These are phyloP conservation scores for Rhododendron williamsianum DNA, from an alignment of 148 eudicot species.

Conservation along the genomic window DNA sequence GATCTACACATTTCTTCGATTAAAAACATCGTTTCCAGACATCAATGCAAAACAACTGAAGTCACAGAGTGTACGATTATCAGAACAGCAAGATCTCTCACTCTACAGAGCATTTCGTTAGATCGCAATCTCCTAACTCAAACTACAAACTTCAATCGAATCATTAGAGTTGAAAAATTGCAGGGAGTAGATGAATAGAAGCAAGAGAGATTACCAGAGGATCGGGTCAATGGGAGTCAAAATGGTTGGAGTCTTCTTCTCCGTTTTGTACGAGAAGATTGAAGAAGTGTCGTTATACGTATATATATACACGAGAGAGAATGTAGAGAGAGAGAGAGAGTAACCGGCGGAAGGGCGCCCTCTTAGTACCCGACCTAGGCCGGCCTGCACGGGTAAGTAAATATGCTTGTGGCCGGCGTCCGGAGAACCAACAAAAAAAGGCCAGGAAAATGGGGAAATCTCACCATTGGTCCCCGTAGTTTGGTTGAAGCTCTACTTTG, in stretches of 20 bases:
- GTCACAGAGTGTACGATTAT: not conserved
- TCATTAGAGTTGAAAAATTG: not conserved
- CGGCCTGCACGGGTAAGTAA: conserved; percentile 10
- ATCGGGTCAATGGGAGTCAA: not conserved
- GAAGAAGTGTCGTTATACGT: not conserved
- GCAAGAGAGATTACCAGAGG: conserved; percentile 11
- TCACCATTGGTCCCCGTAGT: not conserved
- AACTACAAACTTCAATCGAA: not conserved
- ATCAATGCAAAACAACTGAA: not conserved
- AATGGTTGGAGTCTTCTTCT: conserved; percentile 5
- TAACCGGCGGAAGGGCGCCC: conserved; percentile 15
- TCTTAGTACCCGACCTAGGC: conserved; percentile 15
- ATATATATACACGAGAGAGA: not conserved
- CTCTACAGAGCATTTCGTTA: not conserved
- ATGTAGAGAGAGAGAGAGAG: conserved; percentile 3
- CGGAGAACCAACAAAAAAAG: not conserved
- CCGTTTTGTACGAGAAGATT: not conserved
- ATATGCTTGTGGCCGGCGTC: conserved; percentile 5
- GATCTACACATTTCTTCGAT: not conserved
- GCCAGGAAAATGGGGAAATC: not conserved
- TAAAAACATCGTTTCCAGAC: not conserved
- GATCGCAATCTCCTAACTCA: not conserved
- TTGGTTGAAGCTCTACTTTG: not conserved
- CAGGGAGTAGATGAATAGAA: not conserved
- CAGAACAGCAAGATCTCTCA: conserved; percentile 7